Percentiles rank a stretch among this genome's conserved stretches.
Conservation (phyloP, 805 yeast species). For the Candida loeiensis region DNA sequence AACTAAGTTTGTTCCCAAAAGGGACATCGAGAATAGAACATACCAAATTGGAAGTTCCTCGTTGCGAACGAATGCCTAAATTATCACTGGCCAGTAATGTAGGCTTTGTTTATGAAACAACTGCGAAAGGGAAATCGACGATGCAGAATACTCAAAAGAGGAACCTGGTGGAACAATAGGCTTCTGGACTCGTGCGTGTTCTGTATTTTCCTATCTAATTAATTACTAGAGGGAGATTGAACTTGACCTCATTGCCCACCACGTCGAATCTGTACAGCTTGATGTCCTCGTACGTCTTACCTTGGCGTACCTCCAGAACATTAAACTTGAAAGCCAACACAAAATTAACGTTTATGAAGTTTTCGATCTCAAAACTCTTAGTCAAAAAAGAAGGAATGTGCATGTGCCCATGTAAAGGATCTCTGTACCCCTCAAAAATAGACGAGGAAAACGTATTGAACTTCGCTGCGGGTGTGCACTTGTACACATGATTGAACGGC, state of each 20-base stretch:
- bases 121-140: background rate
- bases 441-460: conserved; percentile 32
- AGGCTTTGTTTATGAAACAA: too few relatives aligned
- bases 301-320: conserved; percentile 22
- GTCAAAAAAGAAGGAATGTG: conserved; percentile 30
- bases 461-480: conserved; percentile 33
- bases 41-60: background rate
- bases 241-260: conserved; percentile 27
- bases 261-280: conserved; percentile 21
- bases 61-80: too few relatives aligned
- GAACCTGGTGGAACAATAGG: background rate
- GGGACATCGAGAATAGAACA: background rate
- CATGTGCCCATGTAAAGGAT: conserved; percentile 18
- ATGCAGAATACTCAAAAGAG: background rate
- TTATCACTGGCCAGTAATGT: too few relatives aligned
- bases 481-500: conserved; percentile 22
- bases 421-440: conserved; percentile 9
- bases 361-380: conserved; percentile 35
- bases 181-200: background rate
- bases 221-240: conserved; percentile 24
- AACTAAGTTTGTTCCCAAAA: background rate
- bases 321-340: conserved; percentile 35
- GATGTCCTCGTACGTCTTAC: conserved; percentile 7
- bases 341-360: conserved; percentile 35
- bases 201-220: background rate